phyloP scores from a whole-genome alignment of 2,329 filamentous ascomycete genomes.

The Trichoderma koningii region DNA sequence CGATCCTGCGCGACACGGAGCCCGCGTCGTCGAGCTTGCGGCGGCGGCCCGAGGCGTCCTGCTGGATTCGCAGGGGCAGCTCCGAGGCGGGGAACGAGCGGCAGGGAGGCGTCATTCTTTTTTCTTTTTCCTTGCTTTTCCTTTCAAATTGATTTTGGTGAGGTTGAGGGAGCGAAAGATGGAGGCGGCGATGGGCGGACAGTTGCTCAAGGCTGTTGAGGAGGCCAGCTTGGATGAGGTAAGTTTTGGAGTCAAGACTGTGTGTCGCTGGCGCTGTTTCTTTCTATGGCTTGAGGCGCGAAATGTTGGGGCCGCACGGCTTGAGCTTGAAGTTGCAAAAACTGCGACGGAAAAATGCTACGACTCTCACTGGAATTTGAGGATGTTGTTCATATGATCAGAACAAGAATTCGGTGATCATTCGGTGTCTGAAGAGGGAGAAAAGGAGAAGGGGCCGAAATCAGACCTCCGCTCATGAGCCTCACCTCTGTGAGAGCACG shows the following conservation, averaged over 20 bases:
- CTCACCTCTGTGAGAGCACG: too few species aligned
- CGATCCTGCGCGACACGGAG: constrained; percentile 43
- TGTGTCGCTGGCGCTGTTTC: not conserved
- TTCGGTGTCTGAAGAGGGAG: not conserved
- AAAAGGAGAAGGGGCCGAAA: not conserved
- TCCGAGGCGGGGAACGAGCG: constrained; percentile 55
- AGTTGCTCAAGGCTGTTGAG: constrained; percentile 57
- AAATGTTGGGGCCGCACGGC: not conserved
- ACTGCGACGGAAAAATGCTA: too few species aligned
- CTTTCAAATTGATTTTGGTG: not conserved
- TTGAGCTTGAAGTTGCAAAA: too few species aligned
- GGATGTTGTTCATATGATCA: too few species aligned
- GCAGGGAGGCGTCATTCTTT: constrained; percentile 60
- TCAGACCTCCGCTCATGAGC: too few species aligned
- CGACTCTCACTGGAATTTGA: not conserved
- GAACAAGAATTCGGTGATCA: too few species aligned
- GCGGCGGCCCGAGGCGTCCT: constrained; percentile 51
- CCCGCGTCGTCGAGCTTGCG: constrained; percentile 50
- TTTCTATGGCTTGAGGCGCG: not conserved
- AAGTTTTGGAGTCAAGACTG: constrained; percentile 34
- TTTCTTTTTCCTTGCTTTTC: not conserved
- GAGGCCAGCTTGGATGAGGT: constrained; percentile 63
- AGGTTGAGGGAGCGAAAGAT: constrained; percentile 29
- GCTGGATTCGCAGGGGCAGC: constrained; percentile 53
- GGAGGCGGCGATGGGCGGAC: constrained; percentile 49